Base-by-base conservation (phyloP, 164 flowering plant genomes). In the Magnolia changhungtana region DNA sequence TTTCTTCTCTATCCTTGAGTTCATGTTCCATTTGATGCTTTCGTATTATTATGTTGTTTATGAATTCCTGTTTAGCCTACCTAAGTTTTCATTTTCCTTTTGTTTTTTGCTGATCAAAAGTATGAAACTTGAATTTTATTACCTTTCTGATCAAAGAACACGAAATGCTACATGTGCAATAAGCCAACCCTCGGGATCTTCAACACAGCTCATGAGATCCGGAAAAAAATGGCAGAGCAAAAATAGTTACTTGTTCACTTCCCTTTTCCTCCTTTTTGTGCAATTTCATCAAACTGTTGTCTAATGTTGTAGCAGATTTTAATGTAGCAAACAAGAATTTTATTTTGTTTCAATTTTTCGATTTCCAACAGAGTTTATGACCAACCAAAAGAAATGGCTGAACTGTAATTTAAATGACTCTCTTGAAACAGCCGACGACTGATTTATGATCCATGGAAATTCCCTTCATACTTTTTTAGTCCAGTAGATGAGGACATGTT, bases 81-180 rank as follows among this genome's bases (percentile, higher is more conserved):
- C 11, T 7, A 0, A 24, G 50, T 66, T 24, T 23, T 74, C 9
- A 52, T 50, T 75, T 49, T 67, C 23, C 4, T 52, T 52, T 50
- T 7, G 18, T 50, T 50, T 31, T 2, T 19, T 23, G 59, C 20
- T 31, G 9, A 13, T 27, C 50, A 7, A 31, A 61, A 55, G 24
- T 74, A 2, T 69, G 16, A 52, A 55, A 73, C 73, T 69, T 21
- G 71, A 31, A 64, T 76, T 2, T 66, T 10, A 71, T 77, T 61
- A 55, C 81, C 51, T 76, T n/a, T n/a, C n/a, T n/a, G n/a, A n/a
- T 73, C 92, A 13, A 92, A 84, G 83, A 94, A 91, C 85, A 92
- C 94, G 85, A 96, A 91, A 83, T 94, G 98, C 82, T 94, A 86
- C 72, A 93, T 91, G 4, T 96, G 99, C 91, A 89, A 94, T 84